Evolutionary conservation across 2,329 filamentous ascomycete species (phyloP).

Genomic region (Dendrostoma leiphaemia): DNA sequence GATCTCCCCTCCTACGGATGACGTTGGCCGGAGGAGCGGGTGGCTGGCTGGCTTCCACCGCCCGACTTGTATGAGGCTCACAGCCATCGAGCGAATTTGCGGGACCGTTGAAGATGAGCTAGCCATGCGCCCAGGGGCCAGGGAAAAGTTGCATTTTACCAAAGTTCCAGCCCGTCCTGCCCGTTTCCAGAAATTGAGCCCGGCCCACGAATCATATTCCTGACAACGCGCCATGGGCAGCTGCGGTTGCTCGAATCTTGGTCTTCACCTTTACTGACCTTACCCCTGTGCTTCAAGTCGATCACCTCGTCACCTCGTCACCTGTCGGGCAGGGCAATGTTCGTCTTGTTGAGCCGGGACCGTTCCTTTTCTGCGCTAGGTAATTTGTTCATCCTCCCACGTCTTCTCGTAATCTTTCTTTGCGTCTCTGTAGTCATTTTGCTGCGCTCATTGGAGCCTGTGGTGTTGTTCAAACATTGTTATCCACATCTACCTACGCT

Average conservation of each 20-base stretch:
- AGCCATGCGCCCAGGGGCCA: not conserved
- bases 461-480: not conserved
- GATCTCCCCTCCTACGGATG: conserved; percentile 1
- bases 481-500: not conserved
- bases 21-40: not conserved
- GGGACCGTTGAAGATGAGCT: not conserved
- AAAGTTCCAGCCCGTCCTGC: not conserved
- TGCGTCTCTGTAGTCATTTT: not conserved
- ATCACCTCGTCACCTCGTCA: conserved; percentile 1
- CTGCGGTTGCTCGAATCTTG: not conserved
- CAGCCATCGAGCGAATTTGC: not conserved
- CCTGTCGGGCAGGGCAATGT: not conserved
- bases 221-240: conserved; percentile 4
- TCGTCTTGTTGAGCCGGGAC: not conserved
- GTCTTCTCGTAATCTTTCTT: not conserved
- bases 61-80: conserved; percentile 2
- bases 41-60: not conserved
- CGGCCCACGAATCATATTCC: conserved; percentile 6
- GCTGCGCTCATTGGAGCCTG: not conserved
- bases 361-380: not conserved
- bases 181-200: not conserved
- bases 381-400: not conserved
- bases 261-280: conserved; percentile 2
- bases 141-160: not conserved
- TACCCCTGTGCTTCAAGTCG: not conserved